Conservation (phyloP, 192 early-diverging fungal genomes). For the Umbelopsis sp. region DNA sequence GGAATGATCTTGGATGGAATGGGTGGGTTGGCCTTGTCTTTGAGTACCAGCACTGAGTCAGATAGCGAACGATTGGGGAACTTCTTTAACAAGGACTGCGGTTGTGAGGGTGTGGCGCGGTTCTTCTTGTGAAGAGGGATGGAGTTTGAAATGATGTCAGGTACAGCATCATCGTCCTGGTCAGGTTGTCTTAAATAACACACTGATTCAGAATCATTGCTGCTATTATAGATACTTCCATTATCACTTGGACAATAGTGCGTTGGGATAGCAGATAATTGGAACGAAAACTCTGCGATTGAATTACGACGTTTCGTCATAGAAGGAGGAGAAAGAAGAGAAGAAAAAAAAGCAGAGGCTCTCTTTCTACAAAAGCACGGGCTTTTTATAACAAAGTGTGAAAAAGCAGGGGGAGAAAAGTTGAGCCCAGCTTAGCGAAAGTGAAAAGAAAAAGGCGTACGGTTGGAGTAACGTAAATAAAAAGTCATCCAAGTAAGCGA, state of each 20-base stretch:
- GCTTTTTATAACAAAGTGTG: not conserved
- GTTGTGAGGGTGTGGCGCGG: not conserved
- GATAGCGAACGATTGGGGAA: not conserved
- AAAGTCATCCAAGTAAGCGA: not conserved
- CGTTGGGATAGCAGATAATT: not conserved
- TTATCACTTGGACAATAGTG: constrained; percentile 16
- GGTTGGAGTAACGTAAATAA: constrained; percentile 19
- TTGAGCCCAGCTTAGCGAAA: too few species aligned
- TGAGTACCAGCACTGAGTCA: not conserved
- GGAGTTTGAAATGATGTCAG: not conserved
- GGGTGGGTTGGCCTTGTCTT: not conserved
- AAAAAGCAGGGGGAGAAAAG: not conserved
- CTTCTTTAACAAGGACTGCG: not conserved
- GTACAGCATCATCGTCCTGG: not conserved
- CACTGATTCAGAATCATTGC: not conserved
- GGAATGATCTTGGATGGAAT: constrained; percentile 22
- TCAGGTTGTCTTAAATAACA: constrained; percentile 8
- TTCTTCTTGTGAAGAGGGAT: not conserved
- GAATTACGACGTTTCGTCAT: constrained; percentile 13
- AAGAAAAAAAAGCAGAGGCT: not conserved
- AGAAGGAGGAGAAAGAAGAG: not conserved
- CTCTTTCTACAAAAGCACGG: not conserved
- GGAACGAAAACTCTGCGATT: constrained; percentile 4
- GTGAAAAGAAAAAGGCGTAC: too few species aligned
- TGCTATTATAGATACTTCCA: constrained; percentile 16